These are phyloP conservation scores for Golovinomyces cichoracearum DNA, from an alignment of 2,329 filamentous ascomycete species.

Conservation along the genomic window DNA sequence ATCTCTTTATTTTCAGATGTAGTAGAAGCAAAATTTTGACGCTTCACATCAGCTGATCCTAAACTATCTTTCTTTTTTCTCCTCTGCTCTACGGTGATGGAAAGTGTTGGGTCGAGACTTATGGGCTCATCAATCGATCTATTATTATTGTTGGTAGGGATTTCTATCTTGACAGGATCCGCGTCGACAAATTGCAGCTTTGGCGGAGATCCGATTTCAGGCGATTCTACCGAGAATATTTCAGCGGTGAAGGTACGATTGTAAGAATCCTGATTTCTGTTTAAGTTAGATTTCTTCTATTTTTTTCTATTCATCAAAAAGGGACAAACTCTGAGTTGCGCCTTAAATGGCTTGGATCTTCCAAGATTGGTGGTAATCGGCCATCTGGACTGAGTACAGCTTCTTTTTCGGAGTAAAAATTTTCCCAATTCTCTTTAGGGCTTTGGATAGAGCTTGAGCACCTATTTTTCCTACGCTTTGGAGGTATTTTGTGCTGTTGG, in stretches of 20 bases:
- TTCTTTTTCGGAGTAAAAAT: conserved; percentile 16
- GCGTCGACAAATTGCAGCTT: conserved; percentile 32
- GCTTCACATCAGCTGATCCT: conserved; percentile 6
- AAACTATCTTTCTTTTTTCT: conserved; percentile 14
- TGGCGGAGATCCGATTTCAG: conserved; percentile 40
- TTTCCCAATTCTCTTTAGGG: conserved; percentile 29
- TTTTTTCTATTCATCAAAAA: background rate
- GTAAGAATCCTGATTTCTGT: conserved; percentile 8
- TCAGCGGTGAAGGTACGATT: background rate
- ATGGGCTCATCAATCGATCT: conserved; percentile 4
- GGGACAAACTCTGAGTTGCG: conserved; percentile 37
- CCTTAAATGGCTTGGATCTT: conserved; percentile 41
- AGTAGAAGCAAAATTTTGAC: conserved; percentile 4
- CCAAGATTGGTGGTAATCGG: conserved; percentile 39
- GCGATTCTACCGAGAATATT: conserved; percentile 27
- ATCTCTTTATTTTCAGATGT: conserved; percentile 4
- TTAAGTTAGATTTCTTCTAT: conserved; percentile 4
- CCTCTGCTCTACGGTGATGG: conserved; percentile 15
- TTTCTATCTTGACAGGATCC: conserved; percentile 27
- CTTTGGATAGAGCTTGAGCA: conserved; percentile 18
- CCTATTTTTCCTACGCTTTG: conserved; percentile 12
- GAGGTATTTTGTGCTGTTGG: background rate
- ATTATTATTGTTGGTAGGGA: conserved; percentile 15
- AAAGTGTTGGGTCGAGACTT: conserved; percentile 9
- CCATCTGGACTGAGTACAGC: conserved; percentile 12